Evolutionary conservation across 768 basidiomycete genomes (phyloP).

Genomic region (Russula olivacea): DNA sequence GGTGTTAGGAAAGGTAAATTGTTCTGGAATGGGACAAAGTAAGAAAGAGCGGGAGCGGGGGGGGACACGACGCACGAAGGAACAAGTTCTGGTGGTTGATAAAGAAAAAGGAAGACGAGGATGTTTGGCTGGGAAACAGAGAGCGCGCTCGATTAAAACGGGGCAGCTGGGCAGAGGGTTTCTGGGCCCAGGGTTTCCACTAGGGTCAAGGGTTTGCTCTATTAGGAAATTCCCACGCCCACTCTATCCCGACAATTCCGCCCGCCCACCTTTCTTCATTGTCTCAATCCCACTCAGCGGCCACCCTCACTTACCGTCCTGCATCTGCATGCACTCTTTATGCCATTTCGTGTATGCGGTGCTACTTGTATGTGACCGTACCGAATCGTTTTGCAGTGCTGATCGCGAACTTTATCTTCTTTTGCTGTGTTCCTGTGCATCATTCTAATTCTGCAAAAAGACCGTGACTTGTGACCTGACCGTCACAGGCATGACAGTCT

Average conservation of each 20-base stretch:
- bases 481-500: slow-evolving; percentile 7
- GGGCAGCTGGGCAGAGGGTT: slow-evolving; percentile 28
- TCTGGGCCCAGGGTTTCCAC: slow-evolving; percentile 25
- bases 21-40: slow-evolving; percentile 22
- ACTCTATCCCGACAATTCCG: slow-evolving; percentile 1
- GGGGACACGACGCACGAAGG: slow-evolving; percentile 17
- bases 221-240: slow-evolving; percentile 23
- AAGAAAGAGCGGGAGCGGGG: slow-evolving; percentile 17
- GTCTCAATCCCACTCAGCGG: not conserved
- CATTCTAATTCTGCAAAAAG: not conserved
- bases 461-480: not conserved
- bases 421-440: not conserved
- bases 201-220: slow-evolving; percentile 26
- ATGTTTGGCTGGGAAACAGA: slow-evolving; percentile 20
- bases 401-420: slow-evolving; percentile 17
- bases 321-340: not conserved
- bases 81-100: slow-evolving; percentile 22
- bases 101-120: slow-evolving; percentile 22
- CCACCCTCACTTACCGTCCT: not conserved
- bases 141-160: slow-evolving; percentile 26
- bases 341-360: not conserved
- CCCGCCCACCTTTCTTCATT: not conserved
- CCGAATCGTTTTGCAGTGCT: not conserved
- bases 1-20: slow-evolving; percentile 23
- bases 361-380: not conserved